Evolutionary conservation across 176 grass and related monocot genomes (phyloP), one percentile per base, ranked within the genome.

Genomic region (Rhynchospora pubera): DNA sequence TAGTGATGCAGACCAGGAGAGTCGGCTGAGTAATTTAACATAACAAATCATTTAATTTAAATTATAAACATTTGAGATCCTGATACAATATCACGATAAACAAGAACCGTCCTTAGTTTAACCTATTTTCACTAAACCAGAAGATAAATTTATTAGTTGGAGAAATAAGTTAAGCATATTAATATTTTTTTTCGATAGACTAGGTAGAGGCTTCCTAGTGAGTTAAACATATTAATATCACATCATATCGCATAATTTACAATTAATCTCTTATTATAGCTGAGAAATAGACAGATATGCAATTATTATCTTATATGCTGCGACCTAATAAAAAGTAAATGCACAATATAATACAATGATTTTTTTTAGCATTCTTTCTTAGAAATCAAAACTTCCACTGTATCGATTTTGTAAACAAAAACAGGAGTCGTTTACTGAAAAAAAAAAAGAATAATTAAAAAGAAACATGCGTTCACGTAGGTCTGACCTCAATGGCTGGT

Each of bases 391-490:
- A 76, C 11, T 75, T 75, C 6, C 0, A 46, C n/a, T 45, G 5
- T n/a, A 39, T 71, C 8, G 18, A 1, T 45, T 21, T 1, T 71
- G 2, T n/a, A 69, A 69, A 43, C 15, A n/a, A 44, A 66, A 66
- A 32, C 14, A 5, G 15, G 5, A 5, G n/a, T 60, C 57, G 1
- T 65, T 39, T 30, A 30, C 24, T 65, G 0, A 64, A 46, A 47
- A 72, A 6, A 70, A 21, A 45, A 62, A 50, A 42, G 34, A 39
- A 39, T 39, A 39, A 39, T 39, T 39, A 44, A 59, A 62, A 81
- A 46, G 19, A 82, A 66, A 52, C 79, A 82, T 16, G 79, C 21
- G 13, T 82, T 66, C 79, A 82, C 79, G 79, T 82, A 19, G 61
- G 23, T 65, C 52, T 74, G 70, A 74, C 70, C 70, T 74, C 46